Conservation (phyloP, 257 asterid genomes). For the Paulownia fortunei region DNA sequence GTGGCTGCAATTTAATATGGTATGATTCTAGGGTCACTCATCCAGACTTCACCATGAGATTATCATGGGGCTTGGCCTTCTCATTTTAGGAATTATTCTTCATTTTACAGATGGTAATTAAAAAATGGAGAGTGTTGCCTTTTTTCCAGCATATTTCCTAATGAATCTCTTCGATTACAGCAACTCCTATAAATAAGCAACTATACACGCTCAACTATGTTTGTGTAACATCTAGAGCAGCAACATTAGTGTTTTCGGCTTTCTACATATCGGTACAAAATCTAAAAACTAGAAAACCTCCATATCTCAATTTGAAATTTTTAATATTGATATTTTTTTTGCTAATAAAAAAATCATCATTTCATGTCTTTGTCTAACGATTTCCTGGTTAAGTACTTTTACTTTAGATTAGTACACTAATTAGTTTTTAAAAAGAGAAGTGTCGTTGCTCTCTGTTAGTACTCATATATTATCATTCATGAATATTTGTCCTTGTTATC, state of each 20-base stretch:
- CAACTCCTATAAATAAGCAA: conserved; percentile 79
- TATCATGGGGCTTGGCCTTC: conserved; percentile 57
- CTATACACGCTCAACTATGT: conserved; percentile 77
- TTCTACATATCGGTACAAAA: conserved; percentile 61
- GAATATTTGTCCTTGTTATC: not conserved
- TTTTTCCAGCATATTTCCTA: not conserved
- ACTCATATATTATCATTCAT: not conserved
- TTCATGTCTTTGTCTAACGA: not conserved
- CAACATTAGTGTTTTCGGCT: conserved; percentile 67
- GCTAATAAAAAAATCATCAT: not conserved
- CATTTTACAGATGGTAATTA: conserved; percentile 65
- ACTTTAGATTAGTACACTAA: not conserved
- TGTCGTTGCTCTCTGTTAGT: not conserved
- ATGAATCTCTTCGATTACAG: conserved; percentile 46
- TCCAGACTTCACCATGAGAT: conserved; percentile 72
- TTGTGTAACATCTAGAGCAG: conserved; percentile 78
- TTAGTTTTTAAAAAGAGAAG: not conserved
- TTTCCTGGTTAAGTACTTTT: not conserved
- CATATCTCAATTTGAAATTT: not conserved
- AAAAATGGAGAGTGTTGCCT: not conserved
- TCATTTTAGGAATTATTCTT: conserved; percentile 58
- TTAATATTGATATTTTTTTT: not conserved
- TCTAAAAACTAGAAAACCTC: conserved; percentile 8
- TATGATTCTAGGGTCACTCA: conserved; percentile 54
- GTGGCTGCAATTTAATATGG: not conserved